These are phyloP conservation scores for Penicillium crystallinum DNA, from an alignment of 495 filamentous ascomycete genomes.

Conservation along the genomic window DNA sequence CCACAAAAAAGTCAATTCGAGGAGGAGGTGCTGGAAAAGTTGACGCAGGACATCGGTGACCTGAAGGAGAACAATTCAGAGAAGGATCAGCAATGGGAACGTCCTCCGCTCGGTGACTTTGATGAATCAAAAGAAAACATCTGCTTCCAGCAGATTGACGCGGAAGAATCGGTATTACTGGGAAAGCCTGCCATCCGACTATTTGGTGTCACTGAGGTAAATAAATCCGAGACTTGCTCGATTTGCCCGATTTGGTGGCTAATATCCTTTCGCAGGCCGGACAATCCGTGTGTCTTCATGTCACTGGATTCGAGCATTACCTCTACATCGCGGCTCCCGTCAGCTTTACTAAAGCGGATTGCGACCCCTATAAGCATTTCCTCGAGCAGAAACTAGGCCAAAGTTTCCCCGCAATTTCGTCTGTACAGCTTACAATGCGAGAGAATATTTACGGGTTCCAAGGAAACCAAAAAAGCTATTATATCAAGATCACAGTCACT, in stretches of 20 bases:
- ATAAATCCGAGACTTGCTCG: not conserved
- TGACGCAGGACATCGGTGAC: conserved; percentile 84
- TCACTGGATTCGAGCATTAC: conserved; percentile 94
- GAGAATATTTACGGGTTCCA: conserved; percentile 92
- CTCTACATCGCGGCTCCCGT: conserved; percentile 88
- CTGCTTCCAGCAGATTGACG: conserved; percentile 92
- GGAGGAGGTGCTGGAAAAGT: conserved; percentile 85
- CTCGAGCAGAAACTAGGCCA: conserved; percentile 69
- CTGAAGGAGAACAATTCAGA: conserved; percentile 82
- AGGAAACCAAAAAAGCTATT: conserved; percentile 86
- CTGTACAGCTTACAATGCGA: conserved; percentile 69
- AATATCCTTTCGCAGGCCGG: conserved; percentile 48
- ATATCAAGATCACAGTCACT: conserved; percentile 84
- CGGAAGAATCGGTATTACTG: conserved; percentile 75
- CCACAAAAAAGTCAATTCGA: conserved; percentile 85
- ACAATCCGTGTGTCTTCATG: conserved; percentile 91
- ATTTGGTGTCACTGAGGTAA: conserved; percentile 94
- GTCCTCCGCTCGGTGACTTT: conserved; percentile 70
- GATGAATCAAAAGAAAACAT: conserved; percentile 66
- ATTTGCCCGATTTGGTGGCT: not conserved
- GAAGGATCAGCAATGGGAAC: conserved; percentile 89
- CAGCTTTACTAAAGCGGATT: conserved; percentile 70
- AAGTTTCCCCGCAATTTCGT: conserved; percentile 59
- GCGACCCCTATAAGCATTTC: conserved; percentile 66
- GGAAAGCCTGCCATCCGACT: conserved; percentile 73